Evolutionary conservation across 352 stramenopile species (phyloP).

Genomic region (Blastocystis hominis): DNA sequence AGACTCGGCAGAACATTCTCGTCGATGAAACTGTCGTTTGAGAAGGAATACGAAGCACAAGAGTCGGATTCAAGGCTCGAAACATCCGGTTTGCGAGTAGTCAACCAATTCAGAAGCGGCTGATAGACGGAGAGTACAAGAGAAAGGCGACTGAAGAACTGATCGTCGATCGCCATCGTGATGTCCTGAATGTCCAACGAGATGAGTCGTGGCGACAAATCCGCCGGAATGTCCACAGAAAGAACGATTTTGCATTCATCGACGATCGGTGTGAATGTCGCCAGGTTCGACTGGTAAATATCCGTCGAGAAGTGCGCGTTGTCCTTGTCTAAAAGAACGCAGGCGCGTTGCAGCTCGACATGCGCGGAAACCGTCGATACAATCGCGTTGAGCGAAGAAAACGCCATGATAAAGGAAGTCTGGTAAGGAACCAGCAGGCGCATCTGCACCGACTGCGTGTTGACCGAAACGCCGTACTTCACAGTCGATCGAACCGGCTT

Average conservation of each 20-base stretch:
- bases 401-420: neutral
- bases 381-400: neutral
- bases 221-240: neutral
- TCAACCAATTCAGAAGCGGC: neutral
- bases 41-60: neutral
- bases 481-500: neutral
- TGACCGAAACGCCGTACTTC: neutral
- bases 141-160: neutral
- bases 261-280: neutral
- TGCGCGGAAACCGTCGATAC: neutral
- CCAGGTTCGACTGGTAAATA: neutral
- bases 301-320: too few relatives aligned
- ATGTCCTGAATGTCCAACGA: neutral
- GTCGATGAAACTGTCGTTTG: neutral
- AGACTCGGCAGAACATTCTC: neutral
- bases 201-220: neutral
- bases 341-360: neutral
- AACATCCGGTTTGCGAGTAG: neutral
- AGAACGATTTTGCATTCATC: neutral
- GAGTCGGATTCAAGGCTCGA: neutral
- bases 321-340: neutral
- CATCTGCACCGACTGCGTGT: neutral
- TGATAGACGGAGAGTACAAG: neutral
- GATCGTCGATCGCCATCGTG: conserved; percentile 5
- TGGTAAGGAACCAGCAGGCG: neutral